Conservation (phyloP, 257 asterid genomes). For the Scutellaria galericulata region DNA sequence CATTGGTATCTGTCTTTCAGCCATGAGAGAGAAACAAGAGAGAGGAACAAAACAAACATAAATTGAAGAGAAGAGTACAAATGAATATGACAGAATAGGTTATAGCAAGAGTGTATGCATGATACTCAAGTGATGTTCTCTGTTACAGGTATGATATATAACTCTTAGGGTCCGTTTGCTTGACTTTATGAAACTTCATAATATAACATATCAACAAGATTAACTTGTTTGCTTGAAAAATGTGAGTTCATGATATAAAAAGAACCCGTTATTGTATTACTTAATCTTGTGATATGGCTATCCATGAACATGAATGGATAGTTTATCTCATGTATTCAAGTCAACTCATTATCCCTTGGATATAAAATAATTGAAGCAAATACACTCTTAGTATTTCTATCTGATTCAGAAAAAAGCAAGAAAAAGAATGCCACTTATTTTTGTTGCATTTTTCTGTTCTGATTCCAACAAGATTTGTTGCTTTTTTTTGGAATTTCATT, state of each 20-base stretch:
- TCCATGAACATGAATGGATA: no score
- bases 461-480: conserved; percentile 28
- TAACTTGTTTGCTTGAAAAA: no score
- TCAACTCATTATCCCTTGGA: no score
- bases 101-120: neutral
- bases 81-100: conserved; percentile 24
- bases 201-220: no score
- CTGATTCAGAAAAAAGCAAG: conserved; percentile 3
- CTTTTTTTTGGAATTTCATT: conserved; percentile 9
- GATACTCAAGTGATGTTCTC: neutral
- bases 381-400: neutral
- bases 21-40: conserved; percentile 41
- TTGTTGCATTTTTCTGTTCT: conserved; percentile 30
- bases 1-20: conserved; percentile 39
- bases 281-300: no score
- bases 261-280: no score
- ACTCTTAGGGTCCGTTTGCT: no score
- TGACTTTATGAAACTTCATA: no score
- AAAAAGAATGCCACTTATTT: conserved; percentile 20
- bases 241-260: no score
- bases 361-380: no score
- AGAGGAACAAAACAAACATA: neutral
- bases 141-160: neutral
- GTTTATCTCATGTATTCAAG: no score
- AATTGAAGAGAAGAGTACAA: conserved; percentile 1